These are phyloP conservation scores for Bjerkandera adusta DNA, from an alignment of 1,284 basidiomycete species.

Conservation along the genomic window DNA sequence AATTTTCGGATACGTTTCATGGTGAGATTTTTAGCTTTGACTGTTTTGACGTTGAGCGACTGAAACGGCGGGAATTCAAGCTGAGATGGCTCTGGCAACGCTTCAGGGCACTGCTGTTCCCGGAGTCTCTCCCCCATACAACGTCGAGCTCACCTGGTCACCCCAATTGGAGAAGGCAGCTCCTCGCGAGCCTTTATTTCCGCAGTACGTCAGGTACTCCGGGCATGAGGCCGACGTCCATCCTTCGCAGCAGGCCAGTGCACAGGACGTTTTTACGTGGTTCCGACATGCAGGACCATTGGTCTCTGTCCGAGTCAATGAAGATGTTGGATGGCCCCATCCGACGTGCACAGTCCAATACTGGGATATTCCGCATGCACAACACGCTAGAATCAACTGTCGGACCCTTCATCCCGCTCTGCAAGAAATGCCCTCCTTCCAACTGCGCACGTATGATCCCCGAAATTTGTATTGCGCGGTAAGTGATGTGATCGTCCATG, in stretches of 20 bases:
- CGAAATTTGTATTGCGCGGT: neutral
- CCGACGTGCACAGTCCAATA: conserved; percentile 9
- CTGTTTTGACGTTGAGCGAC: neutral
- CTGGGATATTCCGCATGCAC: conserved; percentile 3
- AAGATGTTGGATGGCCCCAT: conserved; percentile 2
- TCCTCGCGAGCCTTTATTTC: neutral
- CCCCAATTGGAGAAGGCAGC: neutral
- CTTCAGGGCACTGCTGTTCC: conserved; percentile 2
- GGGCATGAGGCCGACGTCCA: neutral
- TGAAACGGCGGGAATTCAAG: neutral
- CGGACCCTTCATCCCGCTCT: neutral
- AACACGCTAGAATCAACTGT: neutral
- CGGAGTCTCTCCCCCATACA: neutral
- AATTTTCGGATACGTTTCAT: neutral
- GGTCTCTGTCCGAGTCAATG: conserved; percentile 2
- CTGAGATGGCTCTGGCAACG: conserved; percentile 13
- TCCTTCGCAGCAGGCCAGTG: too few species aligned
- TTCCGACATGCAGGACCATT: conserved; percentile 9
- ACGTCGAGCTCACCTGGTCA: conserved; percentile 3
- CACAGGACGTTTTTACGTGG: conserved; percentile 4
- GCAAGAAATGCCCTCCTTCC: neutral
- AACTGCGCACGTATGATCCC: conserved; percentile 2
- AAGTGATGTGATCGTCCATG: neutral
- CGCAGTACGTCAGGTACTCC: neutral
- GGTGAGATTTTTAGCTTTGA: neutral